Evolutionary conservation across 768 basidiomycete species (phyloP).

Genomic region (Neoboletus brunneissimus): DNA sequence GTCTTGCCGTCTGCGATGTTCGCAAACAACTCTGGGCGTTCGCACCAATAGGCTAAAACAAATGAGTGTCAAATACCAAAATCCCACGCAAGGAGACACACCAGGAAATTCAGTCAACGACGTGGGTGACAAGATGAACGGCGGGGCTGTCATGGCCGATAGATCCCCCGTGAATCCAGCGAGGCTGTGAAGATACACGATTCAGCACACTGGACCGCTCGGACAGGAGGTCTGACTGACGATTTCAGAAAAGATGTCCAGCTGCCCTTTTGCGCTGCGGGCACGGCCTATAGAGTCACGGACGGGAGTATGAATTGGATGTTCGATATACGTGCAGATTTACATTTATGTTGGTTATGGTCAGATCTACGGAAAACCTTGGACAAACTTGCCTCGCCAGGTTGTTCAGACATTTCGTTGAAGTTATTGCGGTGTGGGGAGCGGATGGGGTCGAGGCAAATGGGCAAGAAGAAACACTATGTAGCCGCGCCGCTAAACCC

Average conservation of each 20-base stretch:
- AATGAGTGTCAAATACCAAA: constrained; percentile 2
- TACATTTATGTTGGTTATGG: constrained; percentile 22
- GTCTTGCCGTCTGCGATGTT: constrained; percentile 76
- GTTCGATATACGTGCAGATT: constrained; percentile 38
- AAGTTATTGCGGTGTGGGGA: background rate
- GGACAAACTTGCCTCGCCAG: constrained; percentile 38
- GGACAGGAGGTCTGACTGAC: constrained; percentile 43
- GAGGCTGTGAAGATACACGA: constrained; percentile 45
- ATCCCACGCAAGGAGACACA: constrained; percentile 32
- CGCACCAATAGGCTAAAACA: constrained; percentile 88
- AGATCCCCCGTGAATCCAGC: constrained; percentile 87
- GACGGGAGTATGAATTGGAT: constrained; percentile 17
- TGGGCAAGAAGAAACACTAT: constrained; percentile 5
- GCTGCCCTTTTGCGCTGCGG: constrained; percentile 76
- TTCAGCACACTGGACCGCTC: constrained; percentile 2
- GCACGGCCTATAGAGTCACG: constrained; percentile 56
- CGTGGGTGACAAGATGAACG: constrained; percentile 88
- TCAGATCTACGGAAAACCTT: constrained; percentile 23
- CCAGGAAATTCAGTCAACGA: constrained; percentile 92
- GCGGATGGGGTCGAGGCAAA: constrained; percentile 7
- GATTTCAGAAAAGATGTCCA: constrained; percentile 93
- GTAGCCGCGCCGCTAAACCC: background rate
- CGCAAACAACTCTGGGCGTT: constrained; percentile 87
- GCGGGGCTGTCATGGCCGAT: constrained; percentile 78
- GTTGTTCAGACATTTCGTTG: constrained; percentile 38